These are phyloP conservation scores for Penicillium herquei DNA, from an alignment of 495 filamentous ascomycete genomes.

Conservation along the genomic window DNA sequence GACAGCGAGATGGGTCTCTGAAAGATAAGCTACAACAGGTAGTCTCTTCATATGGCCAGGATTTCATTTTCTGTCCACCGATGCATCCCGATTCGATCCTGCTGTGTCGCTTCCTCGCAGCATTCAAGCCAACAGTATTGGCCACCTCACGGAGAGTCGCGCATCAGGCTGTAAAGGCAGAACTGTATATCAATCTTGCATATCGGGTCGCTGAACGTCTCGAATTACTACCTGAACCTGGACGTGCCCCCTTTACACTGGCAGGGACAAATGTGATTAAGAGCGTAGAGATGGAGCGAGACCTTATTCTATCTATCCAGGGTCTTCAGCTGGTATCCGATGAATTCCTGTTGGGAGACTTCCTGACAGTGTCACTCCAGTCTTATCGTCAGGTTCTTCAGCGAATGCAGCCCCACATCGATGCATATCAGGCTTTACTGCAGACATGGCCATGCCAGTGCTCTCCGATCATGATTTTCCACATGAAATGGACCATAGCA, in stretches of 20 bases:
- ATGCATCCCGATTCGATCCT: background rate
- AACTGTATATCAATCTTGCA: constrained; percentile 4
- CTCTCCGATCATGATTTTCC: background rate
- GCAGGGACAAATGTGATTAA: background rate
- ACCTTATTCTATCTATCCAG: background rate
- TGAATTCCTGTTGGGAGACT: background rate
- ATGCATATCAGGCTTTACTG: background rate
- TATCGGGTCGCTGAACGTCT: background rate
- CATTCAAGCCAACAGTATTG: constrained; percentile 5
- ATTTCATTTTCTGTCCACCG: constrained; percentile 4
- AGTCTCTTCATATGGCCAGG: constrained; percentile 1
- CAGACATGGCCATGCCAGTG: background rate
- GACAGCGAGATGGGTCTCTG: background rate
- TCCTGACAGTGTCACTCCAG: background rate
- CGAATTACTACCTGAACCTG: background rate
- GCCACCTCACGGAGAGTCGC: background rate
- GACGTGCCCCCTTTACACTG: background rate
- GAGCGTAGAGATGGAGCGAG: background rate
- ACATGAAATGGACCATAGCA: constrained; percentile 2
- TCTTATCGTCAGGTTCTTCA: background rate
- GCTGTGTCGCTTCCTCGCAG: background rate
- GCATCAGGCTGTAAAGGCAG: constrained; percentile 1
- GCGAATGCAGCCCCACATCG: background rate
- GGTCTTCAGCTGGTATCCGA: background rate
- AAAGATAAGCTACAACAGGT: background rate